A percentile compares a stretch with the other conserved stretches of the same genome.
These are phyloP conservation scores for Proliferodiscus dingleyae DNA, from an alignment of 2,329 filamentous ascomycete species.

Conservation along the genomic window DNA sequence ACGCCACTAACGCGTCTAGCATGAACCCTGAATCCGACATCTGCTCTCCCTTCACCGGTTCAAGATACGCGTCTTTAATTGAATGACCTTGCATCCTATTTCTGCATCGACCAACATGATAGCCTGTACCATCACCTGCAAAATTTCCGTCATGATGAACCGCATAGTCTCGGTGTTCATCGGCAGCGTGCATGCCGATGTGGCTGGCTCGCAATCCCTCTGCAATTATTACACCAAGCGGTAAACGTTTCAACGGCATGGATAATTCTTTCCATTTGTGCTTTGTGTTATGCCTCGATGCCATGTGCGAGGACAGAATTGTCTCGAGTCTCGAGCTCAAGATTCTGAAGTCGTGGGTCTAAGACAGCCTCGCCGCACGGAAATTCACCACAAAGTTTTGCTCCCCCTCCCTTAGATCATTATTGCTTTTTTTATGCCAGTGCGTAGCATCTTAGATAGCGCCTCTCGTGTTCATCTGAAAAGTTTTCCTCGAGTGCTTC, in stretches of 20 bases:
- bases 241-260: background rate
- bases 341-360: background rate
- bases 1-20: no score
- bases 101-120: background rate
- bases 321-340: background rate
- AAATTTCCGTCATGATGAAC: background rate
- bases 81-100: background rate
- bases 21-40: no score
- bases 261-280: background rate
- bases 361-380: conserved; percentile 1
- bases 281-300: conserved; percentile 2
- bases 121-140: background rate
- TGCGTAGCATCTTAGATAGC: background rate
- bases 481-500: background rate
- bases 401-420: background rate
- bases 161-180: background rate
- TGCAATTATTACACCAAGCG: background rate
- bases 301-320: conserved; percentile 7
- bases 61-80: background rate
- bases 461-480: conserved; percentile 1
- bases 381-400: conserved; percentile 6
- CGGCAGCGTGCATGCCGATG: conserved; percentile 5
- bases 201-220: conserved; percentile 1
- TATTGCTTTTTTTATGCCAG: background rate
- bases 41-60: background rate